Base-by-base conservation (phyloP, 345 rosid species). In the Populus ilicifolia region DNA sequence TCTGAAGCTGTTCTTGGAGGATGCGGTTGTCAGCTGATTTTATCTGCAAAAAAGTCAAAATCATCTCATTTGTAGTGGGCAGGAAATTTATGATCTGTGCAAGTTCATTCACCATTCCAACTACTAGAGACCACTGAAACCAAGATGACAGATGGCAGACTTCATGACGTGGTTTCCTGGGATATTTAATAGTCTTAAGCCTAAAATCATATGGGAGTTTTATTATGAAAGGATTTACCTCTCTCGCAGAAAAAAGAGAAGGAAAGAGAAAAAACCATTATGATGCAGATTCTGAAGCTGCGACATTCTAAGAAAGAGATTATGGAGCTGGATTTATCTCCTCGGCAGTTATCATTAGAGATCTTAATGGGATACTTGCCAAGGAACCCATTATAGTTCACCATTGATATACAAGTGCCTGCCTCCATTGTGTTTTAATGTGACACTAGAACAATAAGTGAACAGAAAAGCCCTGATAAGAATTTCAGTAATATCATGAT, bases 11-110 rank as follows among this genome's bases (percentile, higher is more conserved):
- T 79, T 96, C 99, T 83, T 96, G 99, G 75, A 96, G 96, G 82
- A 96, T 86, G 71, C 98, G 96, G 80, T 96, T 96, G 82, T 96
- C 99, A 46, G 99, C 99, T 74, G 98, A 81, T 87, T 91, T 96
- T 76, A 96, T 84, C 99, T 96, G 92, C 84, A 83, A 82, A 71
- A 70, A 75, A 69, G 52, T 27, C 70, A 83, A 77, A 80, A 74
- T 78, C 83, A 75, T 63, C 56, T 76, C 76, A 80, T 72, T 74
- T 63, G 30, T 13, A 13, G 30, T 63, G 29, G 44, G n/a, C 29
- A 35, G 5, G 70, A 67, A 35, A 23, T n/a, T 59, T 59, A 59
- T 5, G 23, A 59, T 59, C 64, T 59, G 23, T n/a, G 64, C 64
- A 59, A n/a, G 6, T 10, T 10, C 29, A 25, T n/a, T 12, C 64